Percentiles rank a stretch among this genome's conserved stretches.
These are phyloP conservation scores for Tricholoma bakamatsutake DNA, from an alignment of 768 basidiomycete genomes.

Conservation along the genomic window DNA sequence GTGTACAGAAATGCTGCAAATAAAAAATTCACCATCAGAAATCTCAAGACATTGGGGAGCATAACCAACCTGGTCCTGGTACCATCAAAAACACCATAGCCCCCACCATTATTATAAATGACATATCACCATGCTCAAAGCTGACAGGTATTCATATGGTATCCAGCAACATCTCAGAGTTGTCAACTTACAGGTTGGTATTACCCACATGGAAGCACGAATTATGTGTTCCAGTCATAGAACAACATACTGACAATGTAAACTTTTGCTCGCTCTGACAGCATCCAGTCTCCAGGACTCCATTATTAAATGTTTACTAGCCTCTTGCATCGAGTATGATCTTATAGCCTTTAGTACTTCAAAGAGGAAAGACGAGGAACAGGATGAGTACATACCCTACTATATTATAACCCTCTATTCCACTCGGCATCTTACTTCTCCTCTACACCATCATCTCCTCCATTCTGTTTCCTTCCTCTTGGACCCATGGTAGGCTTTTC, in stretches of 20 bases:
- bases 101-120: constrained; percentile 64
- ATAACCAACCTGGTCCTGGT: constrained; percentile 54
- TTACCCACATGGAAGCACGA: constrained; percentile 9
- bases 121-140: constrained; percentile 66
- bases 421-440: too few species aligned
- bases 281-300: not conserved
- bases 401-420: too few species aligned
- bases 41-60: not conserved
- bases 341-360: not conserved
- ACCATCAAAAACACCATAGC: constrained; percentile 76
- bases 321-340: not conserved
- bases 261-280: not conserved
- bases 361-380: not conserved
- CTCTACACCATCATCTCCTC: too few species aligned
- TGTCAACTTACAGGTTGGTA: constrained; percentile 11
- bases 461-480: too few species aligned
- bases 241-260: not conserved
- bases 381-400: too few species aligned
- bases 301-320: not conserved
- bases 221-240: not conserved
- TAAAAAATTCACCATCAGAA: constrained; percentile 1
- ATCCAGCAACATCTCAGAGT: not conserved
- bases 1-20: constrained; percentile 64
- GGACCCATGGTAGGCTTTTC: too few species aligned
- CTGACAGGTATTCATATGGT: constrained; percentile 22